These are phyloP conservation scores for Dillenia turbinata DNA, from an alignment of 164 flowering plant genomes.

Conservation along the genomic window DNA sequence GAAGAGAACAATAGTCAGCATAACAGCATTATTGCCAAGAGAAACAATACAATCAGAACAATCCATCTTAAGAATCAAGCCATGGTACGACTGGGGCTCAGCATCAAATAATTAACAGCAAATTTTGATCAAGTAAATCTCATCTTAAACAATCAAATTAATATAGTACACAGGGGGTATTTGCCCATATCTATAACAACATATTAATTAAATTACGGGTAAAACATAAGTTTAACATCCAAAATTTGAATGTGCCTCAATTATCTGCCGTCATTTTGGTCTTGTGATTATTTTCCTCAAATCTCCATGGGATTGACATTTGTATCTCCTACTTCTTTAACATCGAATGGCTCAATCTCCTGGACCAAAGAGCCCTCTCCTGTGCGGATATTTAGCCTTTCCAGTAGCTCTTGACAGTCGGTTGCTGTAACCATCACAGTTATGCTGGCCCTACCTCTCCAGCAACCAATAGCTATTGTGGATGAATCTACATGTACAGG, in stretches of 20 bases:
- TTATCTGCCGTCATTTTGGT: too few relatives aligned
- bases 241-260: background rate
- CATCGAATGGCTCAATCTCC: slow-evolving; percentile 8
- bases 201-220: background rate
- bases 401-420: slow-evolving; percentile 82
- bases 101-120: too few relatives aligned
- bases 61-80: too few relatives aligned
- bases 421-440: slow-evolving; percentile 73
- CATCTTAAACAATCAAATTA: too few relatives aligned
- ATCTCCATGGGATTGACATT: too few relatives aligned
- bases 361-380: slow-evolving; percentile 16
- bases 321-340: background rate
- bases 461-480: slow-evolving; percentile 88
- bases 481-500: slow-evolving; percentile 37
- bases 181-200: background rate
- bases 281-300: too few relatives aligned
- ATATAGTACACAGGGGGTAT: background rate
- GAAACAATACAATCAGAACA: too few relatives aligned
- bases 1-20: too few relatives aligned
- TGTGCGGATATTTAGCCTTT: slow-evolving; percentile 48
- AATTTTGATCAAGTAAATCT: too few relatives aligned
- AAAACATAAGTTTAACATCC: background rate
- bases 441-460: slow-evolving; percentile 79
- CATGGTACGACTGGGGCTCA: too few relatives aligned
- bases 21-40: too few relatives aligned